Evolutionary conservation across 495 filamentous ascomycete species (phyloP).

Genomic region (Astrocystis sublimbata): DNA sequence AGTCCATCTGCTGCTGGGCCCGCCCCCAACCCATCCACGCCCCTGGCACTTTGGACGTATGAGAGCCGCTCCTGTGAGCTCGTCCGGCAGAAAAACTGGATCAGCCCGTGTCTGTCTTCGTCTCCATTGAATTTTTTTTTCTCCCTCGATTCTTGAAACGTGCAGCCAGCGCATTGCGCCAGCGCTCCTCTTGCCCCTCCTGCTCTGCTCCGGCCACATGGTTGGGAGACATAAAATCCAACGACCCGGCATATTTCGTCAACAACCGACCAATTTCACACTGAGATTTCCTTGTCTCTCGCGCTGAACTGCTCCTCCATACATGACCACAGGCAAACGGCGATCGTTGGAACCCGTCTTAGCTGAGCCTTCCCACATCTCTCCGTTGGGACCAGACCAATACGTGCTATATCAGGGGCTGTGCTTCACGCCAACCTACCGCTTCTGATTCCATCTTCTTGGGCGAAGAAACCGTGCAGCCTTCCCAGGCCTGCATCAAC

Average conservation of each 20-base stretch:
- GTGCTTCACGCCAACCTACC: conserved; percentile 20
- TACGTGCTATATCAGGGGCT: conserved; percentile 9
- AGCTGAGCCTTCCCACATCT: conserved; percentile 11
- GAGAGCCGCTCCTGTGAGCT: conserved; percentile 34
- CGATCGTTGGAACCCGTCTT: conserved; percentile 10
- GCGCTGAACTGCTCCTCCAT: conserved; percentile 9
- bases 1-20: conserved; percentile 37
- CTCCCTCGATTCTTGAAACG: conserved; percentile 20
- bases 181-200: conserved; percentile 13
- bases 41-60: conserved; percentile 29
- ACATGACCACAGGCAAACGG: conserved; percentile 15
- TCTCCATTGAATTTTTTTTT: conserved; percentile 25
- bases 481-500: conserved; percentile 37
- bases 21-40: conserved; percentile 26
- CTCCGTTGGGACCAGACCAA: conserved; percentile 13
- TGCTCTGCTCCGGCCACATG: conserved; percentile 15
- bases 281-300: conserved; percentile 17
- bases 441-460: conserved; percentile 29
- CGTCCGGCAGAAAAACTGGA: conserved; percentile 35
- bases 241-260: conserved; percentile 10
- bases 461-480: conserved; percentile 42
- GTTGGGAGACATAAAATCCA: conserved; percentile 20
- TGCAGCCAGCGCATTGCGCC: conserved; percentile 23
- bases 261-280: neutral
- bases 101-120: conserved; percentile 21